These are phyloP conservation scores for Colletotrichum higginsianum DNA, from an alignment of 2,329 filamentous ascomycete genomes.

Conservation along the genomic window DNA sequence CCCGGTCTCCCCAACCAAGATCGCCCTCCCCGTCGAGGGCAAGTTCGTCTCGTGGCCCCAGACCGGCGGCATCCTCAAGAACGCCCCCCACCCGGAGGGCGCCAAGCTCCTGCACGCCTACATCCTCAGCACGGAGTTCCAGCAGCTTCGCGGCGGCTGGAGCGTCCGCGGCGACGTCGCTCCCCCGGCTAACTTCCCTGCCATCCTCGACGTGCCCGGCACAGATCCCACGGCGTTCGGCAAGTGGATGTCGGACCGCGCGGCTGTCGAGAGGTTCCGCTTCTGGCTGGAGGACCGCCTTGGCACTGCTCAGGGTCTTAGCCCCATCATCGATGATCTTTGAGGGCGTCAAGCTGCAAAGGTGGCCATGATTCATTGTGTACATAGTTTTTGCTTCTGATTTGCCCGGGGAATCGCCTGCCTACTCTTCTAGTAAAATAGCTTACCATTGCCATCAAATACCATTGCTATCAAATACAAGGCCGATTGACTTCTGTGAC, in stretches of 20 bases:
- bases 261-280: constrained; percentile 56
- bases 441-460: too few species aligned
- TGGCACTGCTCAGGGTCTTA: constrained; percentile 59
- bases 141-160: constrained; percentile 50
- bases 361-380: neutral
- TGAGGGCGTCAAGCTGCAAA: neutral
- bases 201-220: constrained; percentile 48
- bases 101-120: constrained; percentile 66
- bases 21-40: constrained; percentile 53
- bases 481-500: too few species aligned
- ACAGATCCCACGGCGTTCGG: constrained; percentile 58
- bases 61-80: constrained; percentile 61
- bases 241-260: constrained; percentile 59
- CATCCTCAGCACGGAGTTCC: constrained; percentile 59
- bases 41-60: constrained; percentile 65
- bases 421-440: too few species aligned
- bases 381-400: neutral
- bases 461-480: too few species aligned
- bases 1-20: constrained; percentile 43
- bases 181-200: constrained; percentile 48
- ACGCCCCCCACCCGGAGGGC: constrained; percentile 64
- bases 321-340: constrained; percentile 49
- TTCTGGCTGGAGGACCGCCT: constrained; percentile 59
- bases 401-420: too few species aligned
- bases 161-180: constrained; percentile 54